Conservation (phyloP, 768 basidiomycete species). For the Agrocybe praecox region DNA sequence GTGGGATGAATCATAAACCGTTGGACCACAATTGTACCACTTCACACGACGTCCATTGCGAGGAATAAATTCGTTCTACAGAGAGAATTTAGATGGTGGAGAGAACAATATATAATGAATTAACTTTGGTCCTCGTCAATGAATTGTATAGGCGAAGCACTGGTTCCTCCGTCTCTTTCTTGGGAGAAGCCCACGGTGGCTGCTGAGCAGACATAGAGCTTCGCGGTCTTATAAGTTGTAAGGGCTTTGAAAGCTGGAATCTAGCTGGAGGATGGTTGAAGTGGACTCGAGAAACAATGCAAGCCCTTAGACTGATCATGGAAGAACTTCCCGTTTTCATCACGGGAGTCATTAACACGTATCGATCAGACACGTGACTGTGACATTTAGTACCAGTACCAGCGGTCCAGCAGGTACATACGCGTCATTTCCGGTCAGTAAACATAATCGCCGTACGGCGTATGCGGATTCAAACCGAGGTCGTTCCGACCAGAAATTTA, state of each 20-base stretch:
- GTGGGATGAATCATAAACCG: slow-evolving; percentile 97
- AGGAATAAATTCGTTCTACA: slow-evolving; percentile 78
- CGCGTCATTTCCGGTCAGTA: too few species aligned
- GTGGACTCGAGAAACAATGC: slow-evolving; percentile 21
- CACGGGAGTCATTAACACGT: slow-evolving; percentile 15
- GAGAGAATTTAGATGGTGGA: slow-evolving; percentile 12
- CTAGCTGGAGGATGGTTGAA: slow-evolving; percentile 18
- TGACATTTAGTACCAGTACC: neutral
- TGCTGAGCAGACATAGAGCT: slow-evolving; percentile 59
- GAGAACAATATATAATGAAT: slow-evolving; percentile 19
- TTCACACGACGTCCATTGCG: slow-evolving; percentile 75
- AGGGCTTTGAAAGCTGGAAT: neutral
- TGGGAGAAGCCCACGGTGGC: slow-evolving; percentile 58
- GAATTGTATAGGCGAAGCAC: slow-evolving; percentile 90
- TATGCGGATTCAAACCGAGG: too few species aligned
- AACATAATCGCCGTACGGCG: too few species aligned
- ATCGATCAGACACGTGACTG: slow-evolving; percentile 16
- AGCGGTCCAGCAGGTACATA: too few species aligned
- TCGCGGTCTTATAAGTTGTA: slow-evolving; percentile 5
- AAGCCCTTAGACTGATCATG: slow-evolving; percentile 22
- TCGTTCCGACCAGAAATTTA: too few species aligned
- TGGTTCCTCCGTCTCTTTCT: slow-evolving; percentile 51
- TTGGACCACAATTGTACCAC: slow-evolving; percentile 99
- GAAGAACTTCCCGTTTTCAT: neutral
- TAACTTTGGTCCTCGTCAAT: slow-evolving; percentile 86